phyloP scores from a whole-genome alignment of 108 stramenopile genomes.

The Cyclotella atomus region DNA sequence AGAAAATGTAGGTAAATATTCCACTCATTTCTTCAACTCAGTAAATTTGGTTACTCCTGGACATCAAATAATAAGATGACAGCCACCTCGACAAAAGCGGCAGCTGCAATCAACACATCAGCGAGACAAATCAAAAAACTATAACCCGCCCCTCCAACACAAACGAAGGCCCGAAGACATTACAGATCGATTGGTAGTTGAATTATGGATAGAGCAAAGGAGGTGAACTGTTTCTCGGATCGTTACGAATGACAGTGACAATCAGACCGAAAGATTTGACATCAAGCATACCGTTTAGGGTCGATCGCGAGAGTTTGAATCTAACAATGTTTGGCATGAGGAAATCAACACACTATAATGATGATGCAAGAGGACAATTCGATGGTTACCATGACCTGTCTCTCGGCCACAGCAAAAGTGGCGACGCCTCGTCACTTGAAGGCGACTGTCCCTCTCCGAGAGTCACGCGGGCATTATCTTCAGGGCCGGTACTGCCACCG shows the following conservation, averaged over 20 bases:
- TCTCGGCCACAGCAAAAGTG: background rate
- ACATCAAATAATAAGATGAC: too few species aligned
- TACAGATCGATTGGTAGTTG: too few species aligned
- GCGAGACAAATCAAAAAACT: too few species aligned
- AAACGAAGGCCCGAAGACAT: too few species aligned
- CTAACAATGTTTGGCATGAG: background rate
- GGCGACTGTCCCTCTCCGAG: background rate
- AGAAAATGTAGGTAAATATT: too few species aligned
- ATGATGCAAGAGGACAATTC: background rate
- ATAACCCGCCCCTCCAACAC: too few species aligned
- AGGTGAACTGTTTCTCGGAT: too few species aligned
- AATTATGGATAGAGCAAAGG: too few species aligned
- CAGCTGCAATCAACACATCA: too few species aligned
- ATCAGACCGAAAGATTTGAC: background rate
- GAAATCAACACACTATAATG: background rate
- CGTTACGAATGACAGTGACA: conserved; percentile 4
- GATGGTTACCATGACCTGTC: background rate
- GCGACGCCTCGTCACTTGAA: background rate
- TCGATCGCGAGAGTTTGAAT: background rate
- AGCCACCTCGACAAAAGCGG: too few species aligned
- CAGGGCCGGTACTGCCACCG: background rate
- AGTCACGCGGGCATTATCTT: background rate
- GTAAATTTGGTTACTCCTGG: too few species aligned
- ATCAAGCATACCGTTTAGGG: background rate
- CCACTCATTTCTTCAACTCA: too few species aligned